A percentile compares a stretch with the other conserved stretches of the same genome.
Evolutionary conservation across 257 asterid species (phyloP).

Genomic region (Petrea volubilis): DNA sequence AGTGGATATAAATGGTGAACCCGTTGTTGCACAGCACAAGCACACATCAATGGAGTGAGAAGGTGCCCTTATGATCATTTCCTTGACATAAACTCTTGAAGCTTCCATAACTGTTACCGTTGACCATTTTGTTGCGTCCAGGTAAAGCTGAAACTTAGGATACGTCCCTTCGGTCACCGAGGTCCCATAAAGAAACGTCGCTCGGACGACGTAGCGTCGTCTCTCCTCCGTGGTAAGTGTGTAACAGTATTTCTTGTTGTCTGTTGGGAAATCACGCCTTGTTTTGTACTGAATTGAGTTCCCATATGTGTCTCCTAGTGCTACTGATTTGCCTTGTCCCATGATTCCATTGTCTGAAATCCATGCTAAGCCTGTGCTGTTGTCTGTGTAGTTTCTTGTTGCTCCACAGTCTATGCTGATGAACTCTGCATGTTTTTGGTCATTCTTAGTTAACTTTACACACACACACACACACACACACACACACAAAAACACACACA

Average conservation of each 20-base stretch:
- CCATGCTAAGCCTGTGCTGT: conserved; percentile 72
- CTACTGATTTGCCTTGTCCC: conserved; percentile 50
- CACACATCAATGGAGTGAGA: conserved; percentile 69
- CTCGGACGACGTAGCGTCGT: conserved; percentile 76
- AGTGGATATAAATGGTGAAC: conserved; percentile 85
- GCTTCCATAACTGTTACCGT: conserved; percentile 76
- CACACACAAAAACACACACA: no score
- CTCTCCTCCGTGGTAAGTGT: conserved; percentile 62
- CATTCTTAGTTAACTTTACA: background rate
- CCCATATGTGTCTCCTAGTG: conserved; percentile 35
- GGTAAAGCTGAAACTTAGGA: conserved; percentile 86
- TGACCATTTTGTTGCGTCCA: conserved; percentile 90
- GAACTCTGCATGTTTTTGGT: conserved; percentile 67
- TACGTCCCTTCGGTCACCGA: conserved; percentile 53
- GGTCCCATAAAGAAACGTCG: conserved; percentile 76
- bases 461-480: no score
- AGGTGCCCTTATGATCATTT: conserved; percentile 92
- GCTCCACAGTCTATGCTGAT: conserved; percentile 93
- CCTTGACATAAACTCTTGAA: conserved; percentile 63
- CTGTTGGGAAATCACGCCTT: conserved; percentile 80
- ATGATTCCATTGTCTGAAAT: conserved; percentile 56
- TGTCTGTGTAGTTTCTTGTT: conserved; percentile 60
- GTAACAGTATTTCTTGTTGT: conserved; percentile 77
- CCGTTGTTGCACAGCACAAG: conserved; percentile 91
- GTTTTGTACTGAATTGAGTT: conserved; percentile 51